Percentiles rank a stretch among this genome's conserved stretches.
phyloP scores from a whole-genome alignment of 352 stramenopile genomes.

The Phytophthora pisi region DNA sequence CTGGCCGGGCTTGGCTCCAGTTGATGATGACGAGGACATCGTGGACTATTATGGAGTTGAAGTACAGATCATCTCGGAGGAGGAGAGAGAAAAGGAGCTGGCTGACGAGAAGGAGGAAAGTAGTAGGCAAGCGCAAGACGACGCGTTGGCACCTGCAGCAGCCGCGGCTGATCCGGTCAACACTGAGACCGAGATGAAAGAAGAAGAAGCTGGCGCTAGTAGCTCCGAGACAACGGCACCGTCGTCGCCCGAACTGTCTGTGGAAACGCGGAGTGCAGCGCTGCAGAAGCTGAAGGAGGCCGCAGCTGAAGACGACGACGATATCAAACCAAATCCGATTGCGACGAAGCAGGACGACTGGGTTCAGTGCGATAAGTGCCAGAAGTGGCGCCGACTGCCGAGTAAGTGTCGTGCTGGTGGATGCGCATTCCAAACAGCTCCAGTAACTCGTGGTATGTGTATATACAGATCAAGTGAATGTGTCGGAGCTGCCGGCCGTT shows the following conservation, averaged over 20 bases:
- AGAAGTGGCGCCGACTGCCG: conserved; percentile 83
- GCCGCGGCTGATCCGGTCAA: neutral
- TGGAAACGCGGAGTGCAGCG: conserved; percentile 58
- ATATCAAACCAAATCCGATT: conserved; percentile 51
- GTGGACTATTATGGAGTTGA: conserved; percentile 83
- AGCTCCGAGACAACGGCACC: conserved; percentile 26
- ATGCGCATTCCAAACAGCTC: neutral
- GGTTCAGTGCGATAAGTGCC: conserved; percentile 88
- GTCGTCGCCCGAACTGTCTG: conserved; percentile 42
- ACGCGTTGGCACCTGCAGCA: neutral
- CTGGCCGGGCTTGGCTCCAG: conserved; percentile 65
- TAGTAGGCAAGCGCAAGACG: neutral
- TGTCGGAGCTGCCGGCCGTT: conserved; percentile 68
- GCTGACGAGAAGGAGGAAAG: conserved; percentile 15
- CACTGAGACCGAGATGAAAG: conserved; percentile 17
- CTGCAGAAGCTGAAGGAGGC: conserved; percentile 58
- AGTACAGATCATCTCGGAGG: conserved; percentile 73
- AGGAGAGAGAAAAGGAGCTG: conserved; percentile 55
- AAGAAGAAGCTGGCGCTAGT: conserved; percentile 9
- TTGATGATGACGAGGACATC: conserved; percentile 72
- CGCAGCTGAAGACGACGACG: conserved; percentile 47
- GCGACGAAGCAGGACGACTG: conserved; percentile 84
- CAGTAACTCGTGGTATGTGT: conserved; percentile 3
- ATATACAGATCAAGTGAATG: conserved; percentile 73
- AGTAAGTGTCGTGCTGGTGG: conserved; percentile 43